phyloP scores from a whole-genome alignment of 2,329 filamentous ascomycete genomes.

The Pyricularia pennisetigena region DNA sequence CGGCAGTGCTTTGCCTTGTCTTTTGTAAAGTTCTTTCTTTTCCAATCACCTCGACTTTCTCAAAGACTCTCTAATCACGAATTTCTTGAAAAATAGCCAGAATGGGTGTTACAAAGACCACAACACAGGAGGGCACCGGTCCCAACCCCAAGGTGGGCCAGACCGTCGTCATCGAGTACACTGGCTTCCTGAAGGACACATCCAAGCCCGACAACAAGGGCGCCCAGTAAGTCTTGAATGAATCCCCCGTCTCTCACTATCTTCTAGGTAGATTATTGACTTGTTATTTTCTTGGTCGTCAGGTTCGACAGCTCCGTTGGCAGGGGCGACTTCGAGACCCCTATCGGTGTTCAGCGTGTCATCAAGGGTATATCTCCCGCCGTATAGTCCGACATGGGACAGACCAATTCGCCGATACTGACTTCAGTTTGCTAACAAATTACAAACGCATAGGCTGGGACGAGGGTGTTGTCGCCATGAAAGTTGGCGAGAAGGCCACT shows the following conservation, averaged over 20 bases:
- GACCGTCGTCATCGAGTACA: slow-evolving; percentile 81
- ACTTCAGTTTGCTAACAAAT: not conserved
- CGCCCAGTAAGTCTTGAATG: slow-evolving; percentile 45
- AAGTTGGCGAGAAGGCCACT: slow-evolving; percentile 79
- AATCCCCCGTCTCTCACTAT: slow-evolving; percentile 2
- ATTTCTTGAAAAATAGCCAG: slow-evolving; percentile 16
- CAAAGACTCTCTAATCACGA: slow-evolving; percentile 5
- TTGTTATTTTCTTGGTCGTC: slow-evolving; percentile 8
- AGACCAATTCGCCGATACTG: not conserved
- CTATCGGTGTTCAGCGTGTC: slow-evolving; percentile 74
- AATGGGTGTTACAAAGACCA: slow-evolving; percentile 68
- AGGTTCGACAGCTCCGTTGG: slow-evolving; percentile 87
- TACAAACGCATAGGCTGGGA: slow-evolving; percentile 56
- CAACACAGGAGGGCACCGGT: slow-evolving; percentile 50
- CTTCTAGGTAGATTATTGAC: slow-evolving; percentile 8
- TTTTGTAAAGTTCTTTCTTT: not conserved
- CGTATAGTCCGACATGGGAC: slow-evolving; percentile 2
- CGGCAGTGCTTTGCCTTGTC: not conserved
- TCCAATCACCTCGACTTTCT: not conserved
- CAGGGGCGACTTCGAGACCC: slow-evolving; percentile 64
- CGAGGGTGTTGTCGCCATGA: slow-evolving; percentile 78
- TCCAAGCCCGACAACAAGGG: slow-evolving; percentile 56
- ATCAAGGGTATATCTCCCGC: slow-evolving; percentile 61
- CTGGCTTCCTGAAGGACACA: slow-evolving; percentile 70
- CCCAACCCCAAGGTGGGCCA: slow-evolving; percentile 54